Percentiles rank a stretch among this genome's conserved stretches.
Evolutionary conservation across 164 flowering plant genomes (phyloP).

Genomic region (Cinnamomum micranthum): DNA sequence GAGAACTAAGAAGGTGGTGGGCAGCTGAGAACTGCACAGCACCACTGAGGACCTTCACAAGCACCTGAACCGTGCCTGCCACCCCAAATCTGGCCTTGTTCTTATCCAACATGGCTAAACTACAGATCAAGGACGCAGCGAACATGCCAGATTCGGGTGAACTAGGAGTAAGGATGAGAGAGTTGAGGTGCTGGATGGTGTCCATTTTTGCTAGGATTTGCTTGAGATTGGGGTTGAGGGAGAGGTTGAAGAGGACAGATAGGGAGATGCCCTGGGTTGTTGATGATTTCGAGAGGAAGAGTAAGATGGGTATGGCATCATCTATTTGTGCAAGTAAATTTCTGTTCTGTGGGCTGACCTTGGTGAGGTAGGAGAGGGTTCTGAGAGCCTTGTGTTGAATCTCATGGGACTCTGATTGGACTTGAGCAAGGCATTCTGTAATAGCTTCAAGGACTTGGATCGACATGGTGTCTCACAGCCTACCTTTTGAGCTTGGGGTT

Average conservation of each 20-base stretch:
- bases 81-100: constrained; percentile 73
- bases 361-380: constrained; percentile 44
- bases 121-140: constrained; percentile 57
- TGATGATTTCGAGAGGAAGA: constrained; percentile 32
- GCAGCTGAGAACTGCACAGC: constrained; percentile 17
- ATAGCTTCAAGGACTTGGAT: constrained; percentile 3
- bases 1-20: constrained; percentile 54
- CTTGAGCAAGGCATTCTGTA: constrained; percentile 9
- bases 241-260: constrained; percentile 64
- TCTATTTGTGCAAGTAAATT: constrained; percentile 41
- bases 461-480: background rate
- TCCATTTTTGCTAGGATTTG: constrained; percentile 42
- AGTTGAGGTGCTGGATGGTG: constrained; percentile 49
- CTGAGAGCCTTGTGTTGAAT: constrained; percentile 36
- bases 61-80: constrained; percentile 50
- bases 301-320: constrained; percentile 36
- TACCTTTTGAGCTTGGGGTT: background rate
- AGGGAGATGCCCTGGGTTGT: constrained; percentile 38
- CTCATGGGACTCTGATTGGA: constrained; percentile 31
- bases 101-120: constrained; percentile 69
- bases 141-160: constrained; percentile 36
- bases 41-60: constrained; percentile 32
- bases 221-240: constrained; percentile 54
- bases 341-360: constrained; percentile 52
- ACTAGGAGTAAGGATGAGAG: constrained; percentile 27